Evolutionary conservation across 2,329 filamentous ascomycete species (phyloP), one percentile per base, ranked within the genome.

Genomic region (Hirsutella minnesotensis): DNA sequence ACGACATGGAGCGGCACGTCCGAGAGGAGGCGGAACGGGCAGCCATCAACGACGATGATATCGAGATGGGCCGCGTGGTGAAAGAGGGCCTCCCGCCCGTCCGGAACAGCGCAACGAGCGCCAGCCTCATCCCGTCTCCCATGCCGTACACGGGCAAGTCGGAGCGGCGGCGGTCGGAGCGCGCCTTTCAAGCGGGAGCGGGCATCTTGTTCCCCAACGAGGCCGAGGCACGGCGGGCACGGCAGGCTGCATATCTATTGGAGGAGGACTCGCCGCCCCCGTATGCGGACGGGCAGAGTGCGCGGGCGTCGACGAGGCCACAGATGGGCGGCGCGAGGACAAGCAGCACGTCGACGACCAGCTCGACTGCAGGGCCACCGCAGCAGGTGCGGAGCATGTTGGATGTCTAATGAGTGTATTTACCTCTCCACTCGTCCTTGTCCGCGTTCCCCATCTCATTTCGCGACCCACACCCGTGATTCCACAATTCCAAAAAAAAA

Each of bases 301-400:
- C 15, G 5, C 15, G 7, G 33, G 9, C 16, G 33, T 20, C 51
- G 59, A 22, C 54, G 59, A 15, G 53, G 51, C 59, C 55, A 10
- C 62, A 60, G 24, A 19, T 35, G 33, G 33, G 13, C 9, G 33
- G 33, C 9, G 3, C 15, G 12, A 62, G 71, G 38, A 70, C 66
- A 41, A 57, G 62, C 35, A 75, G 71, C 48, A 61, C 63, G 1
- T 64, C 58, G 38, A 73, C 72, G 30, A 60, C 58, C n/a, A 56
- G 64, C 38, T 75, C 72, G 5, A 58, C 69, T 12, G 61, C 55
- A 7, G 62, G 56, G n/a, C 67, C 66, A 42, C 71, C 73, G n/a
- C 71, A 75, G 53, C 67, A 74, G 51, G 59, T 77, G 5, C 65
- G 61, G 51, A 78, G 75, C 53, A 79, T 79, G 75, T 49, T 79